Base-by-base conservation (phyloP, 164 flowering plant species). In the Liquidambar formosana region DNA sequence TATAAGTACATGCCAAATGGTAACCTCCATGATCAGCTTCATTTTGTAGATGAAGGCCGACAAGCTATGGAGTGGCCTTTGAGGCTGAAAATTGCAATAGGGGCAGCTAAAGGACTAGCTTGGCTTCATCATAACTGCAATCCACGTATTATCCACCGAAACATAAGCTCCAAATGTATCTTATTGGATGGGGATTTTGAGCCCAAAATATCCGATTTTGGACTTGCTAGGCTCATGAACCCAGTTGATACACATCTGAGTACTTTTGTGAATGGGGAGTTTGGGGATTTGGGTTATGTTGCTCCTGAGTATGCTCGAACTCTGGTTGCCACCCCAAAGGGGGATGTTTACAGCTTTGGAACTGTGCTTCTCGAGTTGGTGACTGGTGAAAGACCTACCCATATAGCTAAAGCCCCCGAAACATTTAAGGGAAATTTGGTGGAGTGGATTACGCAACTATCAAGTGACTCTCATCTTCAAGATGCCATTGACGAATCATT, bases 101-200 rank as follows among this genome's bases (percentile, higher is more conserved):
- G 83, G 22, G 86, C 89, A 10, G 92, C 95, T 12, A 85, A 66
- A 75, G 96, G 89, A 5, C 76, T 90, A 57, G 89, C 90, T 0
- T 90, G 91, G 91, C 85, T 90, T 19, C 96, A 90, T 70, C 96
- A 90, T 68, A 84, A 41, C 66, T 90, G 90, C 78, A 88, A 86
- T 51, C 93, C 93, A 23, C 79, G 96, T 4, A 84, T 90, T 54
- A 74, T 90, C 33, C 96, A 88, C 61, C 69, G 96, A 52, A 88
- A 88, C 71, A 83, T 90, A 69, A 88, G 91, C 73, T 86, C 93
- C 5, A 88, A 87, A 45, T 85, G 93, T 83, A 84, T 90, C 10
- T 64, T 88, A 43, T 69, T 90, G 72, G 88, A 85, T 72, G 78
- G 64, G 23, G 83, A 81, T 44, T 84, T 75, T 63, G 90, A 88